phyloP scores from a whole-genome alignment of 345 rosid genomes.

The Barbarea vulgaris region DNA sequence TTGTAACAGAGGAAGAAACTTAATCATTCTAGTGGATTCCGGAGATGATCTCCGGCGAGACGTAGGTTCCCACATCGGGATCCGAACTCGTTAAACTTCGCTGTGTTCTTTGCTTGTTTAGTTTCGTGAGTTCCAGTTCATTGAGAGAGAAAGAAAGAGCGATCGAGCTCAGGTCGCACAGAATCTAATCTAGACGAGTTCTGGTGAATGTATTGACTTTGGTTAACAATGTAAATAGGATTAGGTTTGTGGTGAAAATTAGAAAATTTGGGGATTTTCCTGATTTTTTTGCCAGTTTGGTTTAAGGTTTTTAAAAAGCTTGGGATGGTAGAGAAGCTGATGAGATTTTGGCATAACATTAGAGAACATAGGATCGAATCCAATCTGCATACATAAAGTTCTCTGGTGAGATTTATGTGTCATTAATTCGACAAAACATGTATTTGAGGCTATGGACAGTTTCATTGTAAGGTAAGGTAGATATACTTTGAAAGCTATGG shows the following conservation, averaged over 20 bases:
- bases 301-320: background rate
- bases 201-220: background rate
- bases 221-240: conserved; percentile 2
- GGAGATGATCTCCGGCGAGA: too few relatives aligned
- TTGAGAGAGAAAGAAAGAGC: too few relatives aligned
- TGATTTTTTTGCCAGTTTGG: background rate
- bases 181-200: conserved; percentile 1
- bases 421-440: conserved; percentile 2
- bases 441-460: background rate
- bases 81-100: too few relatives aligned
- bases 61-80: too few relatives aligned
- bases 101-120: too few relatives aligned
- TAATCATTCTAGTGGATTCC: too few relatives aligned
- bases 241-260: background rate
- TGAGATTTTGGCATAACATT: too few relatives aligned
- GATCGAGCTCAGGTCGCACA: too few relatives aligned
- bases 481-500: background rate
- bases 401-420: background rate
- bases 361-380: background rate
- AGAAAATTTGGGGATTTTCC: background rate
- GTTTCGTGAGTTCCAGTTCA: too few relatives aligned
- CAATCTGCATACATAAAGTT: background rate
- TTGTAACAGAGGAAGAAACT: too few relatives aligned
- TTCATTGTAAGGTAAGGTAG: background rate
- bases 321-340: background rate